phyloP scores from a whole-genome alignment of 2,329 filamentous ascomycete species.

The Triangularia verruculosa region DNA sequence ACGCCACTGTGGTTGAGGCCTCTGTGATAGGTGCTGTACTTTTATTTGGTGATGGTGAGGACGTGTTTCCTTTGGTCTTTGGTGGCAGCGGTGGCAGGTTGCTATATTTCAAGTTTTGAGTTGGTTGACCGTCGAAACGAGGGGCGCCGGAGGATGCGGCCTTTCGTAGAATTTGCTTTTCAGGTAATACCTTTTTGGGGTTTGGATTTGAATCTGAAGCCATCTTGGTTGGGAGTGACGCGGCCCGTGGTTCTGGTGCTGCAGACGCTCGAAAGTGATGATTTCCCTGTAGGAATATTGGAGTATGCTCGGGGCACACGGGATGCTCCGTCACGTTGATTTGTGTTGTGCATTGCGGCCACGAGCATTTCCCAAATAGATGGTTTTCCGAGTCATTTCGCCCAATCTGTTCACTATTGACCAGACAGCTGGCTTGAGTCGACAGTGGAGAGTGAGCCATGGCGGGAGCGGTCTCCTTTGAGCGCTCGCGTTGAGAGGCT shows the following conservation, averaged over 20 bases:
- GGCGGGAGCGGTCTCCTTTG: not conserved
- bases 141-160: slow-evolving; percentile 4
- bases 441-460: not conserved
- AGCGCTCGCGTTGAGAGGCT: not conserved
- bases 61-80: not conserved
- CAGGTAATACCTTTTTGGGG: slow-evolving; percentile 17
- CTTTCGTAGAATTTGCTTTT: slow-evolving; percentile 20
- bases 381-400: not conserved
- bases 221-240: not conserved
- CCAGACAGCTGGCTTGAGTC: not conserved
- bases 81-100: not conserved
- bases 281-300: not conserved
- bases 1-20: not conserved
- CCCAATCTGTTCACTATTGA: not conserved
- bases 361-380: not conserved
- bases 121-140: not conserved
- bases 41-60: not conserved
- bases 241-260: not conserved
- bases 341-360: not conserved
- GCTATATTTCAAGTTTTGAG: slow-evolving; percentile 6
- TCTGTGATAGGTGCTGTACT: not conserved
- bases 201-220: slow-evolving; percentile 3
- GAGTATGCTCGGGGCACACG: not conserved
- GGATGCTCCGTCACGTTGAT: not conserved
- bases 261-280: not conserved